Evolutionary conservation across 2,329 filamentous ascomycete genomes (phyloP), one percentile per base, ranked within the genome.

Genomic region (Curvularia hawaiiensis): DNA sequence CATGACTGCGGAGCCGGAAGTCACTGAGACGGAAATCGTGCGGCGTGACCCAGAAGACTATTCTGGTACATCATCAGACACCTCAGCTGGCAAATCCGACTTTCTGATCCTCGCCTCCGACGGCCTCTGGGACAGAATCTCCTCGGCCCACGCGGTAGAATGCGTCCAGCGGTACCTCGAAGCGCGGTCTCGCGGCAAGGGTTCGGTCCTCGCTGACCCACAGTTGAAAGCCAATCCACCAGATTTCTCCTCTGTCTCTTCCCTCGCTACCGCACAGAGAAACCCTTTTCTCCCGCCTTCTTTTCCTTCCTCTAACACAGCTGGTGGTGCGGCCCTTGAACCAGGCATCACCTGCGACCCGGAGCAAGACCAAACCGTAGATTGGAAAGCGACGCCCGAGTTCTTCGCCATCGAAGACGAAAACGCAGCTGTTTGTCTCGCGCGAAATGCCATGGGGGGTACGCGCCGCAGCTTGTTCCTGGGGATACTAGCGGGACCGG

Each of bases 51-150:
- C 44, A 8, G 44, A 46, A 9, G 28, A 46, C 28, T 46, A 33
- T 9, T 31, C 28, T 8, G 30, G 30, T 2, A 31, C 7, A 31
- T 33, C 28, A 2, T 52, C 11, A 39, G 10, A 8, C 30, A 31
- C 30, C 26, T 31, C 22, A 16, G 38, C 45, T 1, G 78, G 80
- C 1, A 65, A 61, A 28, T 63, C 63, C 45, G 81, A 84, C 49
- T 90, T 90, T 65, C 71, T 90, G 50, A 87, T 91, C 59, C 78
- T 90, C 62, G 88, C 87, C 0, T 85, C 82, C 0, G 88, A 91
- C 63, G 88, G 88, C 0, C 69, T 90, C 1, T 91, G 88, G 83
- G 85, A 90, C 60, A 79, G 78, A 48, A 80, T 89, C 22, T 80
- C 79, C 11, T 86, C 76, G 59, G 78, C 83, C 43, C 78, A 88